These are phyloP conservation scores for Populus hybrid DNA, from an alignment of 441 rosid genomes.

Conservation along the genomic window DNA sequence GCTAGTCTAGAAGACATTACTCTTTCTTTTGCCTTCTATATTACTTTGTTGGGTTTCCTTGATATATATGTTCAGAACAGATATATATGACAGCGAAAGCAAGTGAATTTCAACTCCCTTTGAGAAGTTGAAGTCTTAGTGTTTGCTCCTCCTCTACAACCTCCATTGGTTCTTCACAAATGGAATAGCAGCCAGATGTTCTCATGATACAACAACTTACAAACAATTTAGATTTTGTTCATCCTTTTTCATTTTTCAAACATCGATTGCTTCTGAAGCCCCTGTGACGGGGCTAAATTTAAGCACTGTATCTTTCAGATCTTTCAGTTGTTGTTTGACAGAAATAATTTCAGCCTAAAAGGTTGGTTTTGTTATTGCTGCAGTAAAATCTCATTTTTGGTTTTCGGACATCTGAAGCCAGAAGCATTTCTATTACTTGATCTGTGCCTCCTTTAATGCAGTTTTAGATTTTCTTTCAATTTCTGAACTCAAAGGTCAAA, in stretches of 20 bases:
- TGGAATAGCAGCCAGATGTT: background rate
- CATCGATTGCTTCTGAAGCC: background rate
- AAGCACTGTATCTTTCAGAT: background rate
- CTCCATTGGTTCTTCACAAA: background rate
- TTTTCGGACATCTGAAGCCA: background rate
- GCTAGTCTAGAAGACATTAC: background rate
- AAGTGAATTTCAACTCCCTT: conserved; percentile 33
- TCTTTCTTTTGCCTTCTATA: background rate
- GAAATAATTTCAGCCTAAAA: background rate
- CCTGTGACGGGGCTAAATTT: background rate
- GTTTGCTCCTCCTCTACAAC: background rate
- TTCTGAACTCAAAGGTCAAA: background rate
- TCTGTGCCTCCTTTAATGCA: background rate
- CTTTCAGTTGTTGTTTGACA: background rate
- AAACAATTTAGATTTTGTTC: background rate
- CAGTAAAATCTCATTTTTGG: background rate
- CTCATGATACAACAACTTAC: background rate
- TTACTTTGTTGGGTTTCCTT: conserved; percentile 32
- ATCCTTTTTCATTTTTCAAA: background rate
- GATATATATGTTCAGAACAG: conserved; percentile 40
- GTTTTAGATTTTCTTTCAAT: background rate
- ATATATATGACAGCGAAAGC: conserved; percentile 60
- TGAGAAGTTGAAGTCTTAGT: background rate
- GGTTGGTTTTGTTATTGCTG: background rate
- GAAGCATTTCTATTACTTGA: background rate